Conservation (phyloP, 352 stramenopile species). For the Globisporangium polare region DNA sequence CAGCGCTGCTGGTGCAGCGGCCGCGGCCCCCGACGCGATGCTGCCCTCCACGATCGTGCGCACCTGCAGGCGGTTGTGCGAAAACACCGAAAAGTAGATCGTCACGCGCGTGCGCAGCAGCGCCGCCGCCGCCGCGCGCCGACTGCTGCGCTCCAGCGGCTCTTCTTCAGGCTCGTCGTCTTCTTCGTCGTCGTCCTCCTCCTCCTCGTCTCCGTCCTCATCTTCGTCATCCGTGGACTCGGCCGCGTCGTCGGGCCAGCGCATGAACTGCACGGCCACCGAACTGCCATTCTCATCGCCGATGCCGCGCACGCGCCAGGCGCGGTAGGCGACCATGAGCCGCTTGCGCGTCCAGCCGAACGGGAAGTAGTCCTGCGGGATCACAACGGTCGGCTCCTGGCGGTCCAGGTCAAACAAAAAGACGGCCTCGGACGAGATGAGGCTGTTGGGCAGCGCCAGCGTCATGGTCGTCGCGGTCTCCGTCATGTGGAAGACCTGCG, state of each 20-base stretch:
- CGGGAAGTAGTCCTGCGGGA: conserved; percentile 57
- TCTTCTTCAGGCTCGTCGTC: conserved; percentile 49
- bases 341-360: conserved; percentile 47
- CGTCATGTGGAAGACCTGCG: conserved; percentile 47
- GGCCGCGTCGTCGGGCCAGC: conserved; percentile 39
- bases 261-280: conserved; percentile 58
- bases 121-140: conserved; percentile 20
- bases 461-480: conserved; percentile 60
- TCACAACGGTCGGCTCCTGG: conserved; percentile 32
- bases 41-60: conserved; percentile 63
- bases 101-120: conserved; percentile 54
- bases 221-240: conserved; percentile 2
- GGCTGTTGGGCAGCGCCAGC: conserved; percentile 49
- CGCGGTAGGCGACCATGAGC: conserved; percentile 55
- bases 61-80: conserved; percentile 41
- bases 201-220: conserved; percentile 13
- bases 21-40: conserved; percentile 43
- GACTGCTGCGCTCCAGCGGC: conserved; percentile 23
- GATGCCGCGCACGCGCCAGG: conserved; percentile 55
- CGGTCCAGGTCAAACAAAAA: conserved; percentile 49
- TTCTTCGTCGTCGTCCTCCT: conserved; percentile 40
- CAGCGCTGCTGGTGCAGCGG: conserved; percentile 14
- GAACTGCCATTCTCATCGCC: conserved; percentile 43
- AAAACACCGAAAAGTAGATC: conserved; percentile 59
- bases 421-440: conserved; percentile 47